Base-by-base conservation (phyloP, 2,329 filamentous ascomycete genomes). In the Paecilomyces sp. region DNA sequence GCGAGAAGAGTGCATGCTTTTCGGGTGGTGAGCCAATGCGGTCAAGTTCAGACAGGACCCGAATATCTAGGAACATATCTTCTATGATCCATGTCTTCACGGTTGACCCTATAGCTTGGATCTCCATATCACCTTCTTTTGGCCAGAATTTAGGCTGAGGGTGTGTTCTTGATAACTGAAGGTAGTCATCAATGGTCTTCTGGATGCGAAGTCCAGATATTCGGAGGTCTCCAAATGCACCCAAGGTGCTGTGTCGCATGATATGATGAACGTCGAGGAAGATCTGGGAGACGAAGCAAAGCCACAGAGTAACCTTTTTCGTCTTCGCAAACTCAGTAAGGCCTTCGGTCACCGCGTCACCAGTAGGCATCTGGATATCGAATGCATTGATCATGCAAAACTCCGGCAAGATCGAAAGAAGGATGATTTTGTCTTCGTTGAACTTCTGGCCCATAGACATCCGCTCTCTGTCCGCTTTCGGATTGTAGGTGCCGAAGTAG, bases 221-320 rank as follows among this genome's bases (percentile, higher is more conserved):
- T 9, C 66, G 65, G 28, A 69, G 63, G 56, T 69, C 66, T 33
- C 24, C 60, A 60, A 65, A 66, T 54, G 64, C 64, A 60, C 61
- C 56, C 41, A 63, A 18, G 15, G 47, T 57, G 52, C 63, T 67
- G 59, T 64, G 28, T n/a, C 72, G 65, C 58, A 74, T 67, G n/a
- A 60, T 62, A 60, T 73, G 69, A 60, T 75, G 70, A 25, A 72
- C 67, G 56, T 76, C 72, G 7, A 77, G 69, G 24, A 71, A 66
- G 18, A 74, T 61, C 54, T 73, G 69, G 9, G 65, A 57, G 3
- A 68, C 70, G 55, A 76, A 75, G n/a, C 58, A 68, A 34, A 74
- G 61, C 59, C 66, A 69, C 5, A 72, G 55, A 25, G 56, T 62
- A 22, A 71, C 58, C 24, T 62, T 61, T 52, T 70, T 70, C 7